phyloP scores from a whole-genome alignment of 257 asterid species.

The Solanum pennellii region DNA sequence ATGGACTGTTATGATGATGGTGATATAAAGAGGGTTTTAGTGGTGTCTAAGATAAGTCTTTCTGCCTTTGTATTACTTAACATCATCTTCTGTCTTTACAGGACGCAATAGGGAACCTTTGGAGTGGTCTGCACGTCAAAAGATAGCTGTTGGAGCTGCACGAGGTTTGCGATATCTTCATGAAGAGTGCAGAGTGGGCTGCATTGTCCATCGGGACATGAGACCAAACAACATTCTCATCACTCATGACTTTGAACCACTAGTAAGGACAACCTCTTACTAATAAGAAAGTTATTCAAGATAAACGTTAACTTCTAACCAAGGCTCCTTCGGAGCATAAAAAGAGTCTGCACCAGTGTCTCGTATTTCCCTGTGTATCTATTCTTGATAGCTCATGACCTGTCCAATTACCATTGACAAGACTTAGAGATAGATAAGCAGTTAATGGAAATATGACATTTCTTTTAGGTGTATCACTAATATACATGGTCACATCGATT shows the following conservation, averaged over 20 bases:
- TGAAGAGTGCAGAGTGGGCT: constrained; percentile 93
- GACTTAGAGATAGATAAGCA: background rate
- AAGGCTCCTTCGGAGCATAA: background rate
- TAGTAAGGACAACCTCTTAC: constrained; percentile 31
- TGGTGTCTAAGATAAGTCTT: background rate
- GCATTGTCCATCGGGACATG: constrained; percentile 96
- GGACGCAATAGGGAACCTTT: constrained; percentile 56
- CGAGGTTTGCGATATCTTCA: constrained; percentile 91
- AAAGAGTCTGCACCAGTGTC: background rate
- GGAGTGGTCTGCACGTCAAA: constrained; percentile 78
- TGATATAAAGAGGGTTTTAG: background rate
- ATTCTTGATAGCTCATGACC: background rate
- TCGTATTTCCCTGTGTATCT: background rate
- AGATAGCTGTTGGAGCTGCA: constrained; percentile 90
- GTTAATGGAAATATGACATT: background rate
- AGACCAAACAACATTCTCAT: constrained; percentile 89
- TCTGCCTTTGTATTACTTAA: background rate
- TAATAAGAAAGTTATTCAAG: background rate
- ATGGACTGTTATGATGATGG: background rate
- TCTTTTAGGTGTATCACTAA: background rate
- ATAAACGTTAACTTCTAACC: background rate
- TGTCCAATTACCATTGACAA: background rate
- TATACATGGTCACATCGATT: background rate
- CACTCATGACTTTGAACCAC: constrained; percentile 89
- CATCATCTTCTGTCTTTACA: constrained; percentile 11